Base-by-base conservation (phyloP, 139 green algal genomes). In the Asterochloris sp. region DNA sequence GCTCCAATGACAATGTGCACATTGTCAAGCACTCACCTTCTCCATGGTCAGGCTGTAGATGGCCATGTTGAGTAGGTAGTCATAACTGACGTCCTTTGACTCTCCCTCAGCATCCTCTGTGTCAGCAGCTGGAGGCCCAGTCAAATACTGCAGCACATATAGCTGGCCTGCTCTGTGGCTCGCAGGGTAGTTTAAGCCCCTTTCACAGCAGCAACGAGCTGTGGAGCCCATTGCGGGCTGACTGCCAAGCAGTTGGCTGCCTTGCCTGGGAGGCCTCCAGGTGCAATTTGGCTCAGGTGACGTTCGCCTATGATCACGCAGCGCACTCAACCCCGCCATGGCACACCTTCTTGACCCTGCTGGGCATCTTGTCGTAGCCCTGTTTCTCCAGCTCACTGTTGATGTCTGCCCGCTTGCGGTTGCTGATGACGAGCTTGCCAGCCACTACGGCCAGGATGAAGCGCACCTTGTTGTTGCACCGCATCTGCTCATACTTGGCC, bases 31-130 rank as follows among this genome's bases (percentile, higher is more conserved):
- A 62, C 28, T 47, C 74, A 99, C 96, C 89, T 96, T 97, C 91
- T 99, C 97, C 28, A 89, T 69, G 8, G 97, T 99, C n/a, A 99
- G 87, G 87, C 90, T 98, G 81, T 89, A 94, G 61, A 99, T 92
- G 14, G 94, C 89, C 97, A 99, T 99, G 79, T 86, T 92, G 68
- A 99, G 93, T 83, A 99, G 92, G 91, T 99, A 99, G 79, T 99
- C 94, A 86, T 98, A 99, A 78, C 71, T 90, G 28, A 68, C 83
- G 79, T 82, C 77, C 62, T n/a, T 74, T 11, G 64, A 62, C n/a
- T 80, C 76, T 54, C 73, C 84, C 17, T 85, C 86, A 21, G 83
- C 88, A n/a, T 81, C 89, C 19, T 93, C 91, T 14, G 83, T 88
- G 10, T 88, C 81, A 85, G 69, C 75, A 63, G 71, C n/a, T 27